Evolutionary conservation across 305 asterid species (phyloP), one percentile per base, ranked within the genome.

Genomic region (Solanum hybrid): DNA sequence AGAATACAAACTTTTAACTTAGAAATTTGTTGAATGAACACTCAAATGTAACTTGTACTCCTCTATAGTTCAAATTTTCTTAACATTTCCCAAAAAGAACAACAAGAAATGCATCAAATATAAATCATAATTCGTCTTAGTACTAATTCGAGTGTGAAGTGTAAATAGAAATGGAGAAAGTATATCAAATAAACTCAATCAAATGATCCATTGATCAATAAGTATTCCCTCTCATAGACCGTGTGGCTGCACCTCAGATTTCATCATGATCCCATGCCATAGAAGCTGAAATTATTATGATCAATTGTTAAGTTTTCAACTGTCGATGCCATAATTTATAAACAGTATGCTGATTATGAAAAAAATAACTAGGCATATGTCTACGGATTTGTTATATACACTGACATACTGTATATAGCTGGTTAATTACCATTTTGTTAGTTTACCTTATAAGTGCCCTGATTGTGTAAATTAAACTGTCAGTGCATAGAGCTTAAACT

Each of bases 201-300:
- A 85, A 85, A 20, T 39, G 11, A 33, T 84, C 13, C 75, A 84
- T 0, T 84, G 46, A 85, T 51, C 13, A 13, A 85, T 31, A 57
- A 29, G 88, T 31, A 84, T 84, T 83, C 37, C 71, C 73, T 40
- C 87, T 42, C 10, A 14, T 4, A 57, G 18, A 18, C 42, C 0
- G 46, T 11, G 10, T 67, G 78, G 69, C 78, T 93, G 64, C 89
- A 87, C 57, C 81, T 93, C 94, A 94, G 18, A 91, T 89, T 20
- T 83, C 92, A 89, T 89, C 90, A 88, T 57, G 67, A 57, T 94
- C 96, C 96, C 96, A 95, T 40, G 95, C 96, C 91, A 89, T 87
- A 31, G 95, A 95, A 90, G 96, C 95, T 93, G 92, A 90, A 81
- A 31, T 87, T 10, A 89, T 10, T 86, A n/a, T 20, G 77, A 26